A percentile compares a stretch with the other conserved stretches of the same genome.
Evolutionary conservation across 164 flowering plant genomes (phyloP).

Genomic region (Liriodendron chinense): DNA sequence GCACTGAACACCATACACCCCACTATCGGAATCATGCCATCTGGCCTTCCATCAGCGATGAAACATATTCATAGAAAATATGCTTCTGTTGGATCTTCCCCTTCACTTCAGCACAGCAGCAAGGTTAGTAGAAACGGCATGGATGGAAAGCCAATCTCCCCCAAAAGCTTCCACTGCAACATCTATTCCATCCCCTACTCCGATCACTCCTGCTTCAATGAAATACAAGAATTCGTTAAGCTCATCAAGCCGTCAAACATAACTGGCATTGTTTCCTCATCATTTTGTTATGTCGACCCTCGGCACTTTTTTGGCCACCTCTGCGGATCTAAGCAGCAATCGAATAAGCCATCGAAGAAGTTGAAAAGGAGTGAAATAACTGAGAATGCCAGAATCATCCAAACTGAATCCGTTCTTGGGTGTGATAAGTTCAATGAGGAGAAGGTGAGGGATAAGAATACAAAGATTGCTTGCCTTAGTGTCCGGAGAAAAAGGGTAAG

Average conservation of each 20-base stretch:
- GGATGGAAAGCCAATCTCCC: slow-evolving; percentile 17
- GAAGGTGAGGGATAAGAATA: slow-evolving; percentile 19
- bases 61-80: slow-evolving; percentile 31
- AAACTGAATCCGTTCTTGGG: slow-evolving; percentile 14
- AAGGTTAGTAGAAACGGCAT: slow-evolving; percentile 9
- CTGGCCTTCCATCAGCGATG: slow-evolving; percentile 81
- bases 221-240: slow-evolving; percentile 62
- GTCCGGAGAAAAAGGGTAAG: slow-evolving; percentile 36
- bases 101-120: slow-evolving; percentile 16
- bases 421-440: slow-evolving; percentile 5
- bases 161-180: slow-evolving; percentile 37
- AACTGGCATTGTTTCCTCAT: slow-evolving; percentile 70
- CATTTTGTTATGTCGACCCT: slow-evolving; percentile 61
- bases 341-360: slow-evolving; percentile 17
- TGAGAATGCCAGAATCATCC: slow-evolving; percentile 18
- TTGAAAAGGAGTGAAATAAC: slow-evolving; percentile 19
- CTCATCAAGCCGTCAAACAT: slow-evolving; percentile 58
- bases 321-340: slow-evolving; percentile 31
- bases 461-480: slow-evolving; percentile 21
- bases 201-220: slow-evolving; percentile 74
- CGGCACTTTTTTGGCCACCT: slow-evolving; percentile 54
- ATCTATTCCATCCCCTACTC: slow-evolving; percentile 72
- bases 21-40: slow-evolving; percentile 89
- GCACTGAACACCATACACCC: slow-evolving; percentile 56
- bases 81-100: slow-evolving; percentile 23